Evolutionary conservation across 805 yeast genomes (phyloP).

Genomic region (Suhomyces sp.): DNA sequence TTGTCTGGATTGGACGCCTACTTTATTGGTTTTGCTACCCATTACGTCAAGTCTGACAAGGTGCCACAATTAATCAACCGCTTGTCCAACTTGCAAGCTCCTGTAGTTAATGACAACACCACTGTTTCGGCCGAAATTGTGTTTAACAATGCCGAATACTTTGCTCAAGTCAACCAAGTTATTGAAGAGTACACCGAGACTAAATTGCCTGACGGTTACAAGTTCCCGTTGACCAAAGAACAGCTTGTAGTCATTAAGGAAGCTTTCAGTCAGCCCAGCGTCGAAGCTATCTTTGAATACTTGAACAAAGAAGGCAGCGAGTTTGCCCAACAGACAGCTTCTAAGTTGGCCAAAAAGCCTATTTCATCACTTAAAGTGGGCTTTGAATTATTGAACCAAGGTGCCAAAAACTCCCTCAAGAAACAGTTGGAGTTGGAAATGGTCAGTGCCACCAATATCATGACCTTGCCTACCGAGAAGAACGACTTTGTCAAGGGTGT

Average conservation of each 20-base stretch:
- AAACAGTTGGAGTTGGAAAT: constrained; percentile 72
- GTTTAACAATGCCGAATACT: constrained; percentile 37
- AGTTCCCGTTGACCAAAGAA: constrained; percentile 53
- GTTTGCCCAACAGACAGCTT: constrained; percentile 61
- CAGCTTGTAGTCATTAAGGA: constrained; percentile 64
- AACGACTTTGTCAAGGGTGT: constrained; percentile 70
- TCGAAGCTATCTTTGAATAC: constrained; percentile 55
- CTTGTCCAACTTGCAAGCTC: constrained; percentile 57
- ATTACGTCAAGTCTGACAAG: constrained; percentile 70
- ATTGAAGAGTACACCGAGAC: constrained; percentile 73
- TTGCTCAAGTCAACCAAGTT: constrained; percentile 61
- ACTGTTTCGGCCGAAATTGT: constrained; percentile 20
- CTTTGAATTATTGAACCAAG: constrained; percentile 62
- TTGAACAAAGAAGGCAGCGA: constrained; percentile 54
- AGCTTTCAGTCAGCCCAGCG: constrained; percentile 54
- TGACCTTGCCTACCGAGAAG: constrained; percentile 52
- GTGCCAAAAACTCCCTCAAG: constrained; percentile 54
- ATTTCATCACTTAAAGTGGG: constrained; percentile 77
- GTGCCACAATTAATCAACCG: constrained; percentile 61
- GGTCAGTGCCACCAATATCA: constrained; percentile 65
- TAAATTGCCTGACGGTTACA: constrained; percentile 59
- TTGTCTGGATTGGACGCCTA: constrained; percentile 79
- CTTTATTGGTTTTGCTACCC: constrained; percentile 84
- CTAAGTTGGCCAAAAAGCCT: constrained; percentile 62
- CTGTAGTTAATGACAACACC: constrained; percentile 29